These are phyloP conservation scores for Plicaturopsis crispa DNA, from an alignment of 768 basidiomycete species.

Conservation along the genomic window DNA sequence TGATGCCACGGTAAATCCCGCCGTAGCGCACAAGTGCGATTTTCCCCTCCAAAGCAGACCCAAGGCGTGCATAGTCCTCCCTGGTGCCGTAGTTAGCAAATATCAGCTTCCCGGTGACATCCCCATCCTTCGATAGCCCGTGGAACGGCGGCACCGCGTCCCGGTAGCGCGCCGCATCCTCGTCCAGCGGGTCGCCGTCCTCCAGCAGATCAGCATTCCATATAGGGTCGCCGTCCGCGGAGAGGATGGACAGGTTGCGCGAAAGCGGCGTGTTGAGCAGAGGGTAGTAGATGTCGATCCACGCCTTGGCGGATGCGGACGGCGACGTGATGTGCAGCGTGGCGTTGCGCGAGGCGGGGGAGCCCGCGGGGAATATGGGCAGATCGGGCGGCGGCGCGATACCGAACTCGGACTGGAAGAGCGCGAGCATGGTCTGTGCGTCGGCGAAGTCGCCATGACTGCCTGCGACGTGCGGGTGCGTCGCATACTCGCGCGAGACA, in stretches of 20 bases:
- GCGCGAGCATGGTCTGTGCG: slow-evolving; percentile 57
- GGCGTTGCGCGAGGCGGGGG: slow-evolving; percentile 55
- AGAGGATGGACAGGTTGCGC: slow-evolving; percentile 59
- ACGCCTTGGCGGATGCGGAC: slow-evolving; percentile 41
- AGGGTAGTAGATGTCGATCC: slow-evolving; percentile 88
- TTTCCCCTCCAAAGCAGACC: slow-evolving; percentile 56
- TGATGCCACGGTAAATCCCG: slow-evolving; percentile 74
- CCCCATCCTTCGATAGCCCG: slow-evolving; percentile 72
- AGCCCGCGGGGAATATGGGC: slow-evolving; percentile 71
- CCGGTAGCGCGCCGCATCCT: slow-evolving; percentile 59
- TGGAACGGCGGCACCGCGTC: slow-evolving; percentile 79
- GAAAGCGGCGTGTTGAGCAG: slow-evolving; percentile 74
- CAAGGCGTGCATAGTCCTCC: slow-evolving; percentile 60
- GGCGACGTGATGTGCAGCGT: slow-evolving; percentile 47
- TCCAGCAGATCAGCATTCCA: slow-evolving; percentile 74
- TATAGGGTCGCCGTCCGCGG: slow-evolving; percentile 38
- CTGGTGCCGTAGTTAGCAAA: slow-evolving; percentile 80
- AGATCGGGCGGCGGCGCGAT: slow-evolving; percentile 31
- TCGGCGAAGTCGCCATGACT: slow-evolving; percentile 51
- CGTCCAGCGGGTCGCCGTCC: slow-evolving; percentile 64
- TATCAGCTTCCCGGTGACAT: slow-evolving; percentile 60
- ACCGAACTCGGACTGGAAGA: slow-evolving; percentile 62
- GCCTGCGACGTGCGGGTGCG: slow-evolving; percentile 69
- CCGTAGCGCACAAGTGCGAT: slow-evolving; percentile 79
- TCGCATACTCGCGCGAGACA: slow-evolving; percentile 51